These are phyloP conservation scores for Penicillium polonicum DNA, from an alignment of 2,329 filamentous ascomycete species.

Conservation along the genomic window DNA sequence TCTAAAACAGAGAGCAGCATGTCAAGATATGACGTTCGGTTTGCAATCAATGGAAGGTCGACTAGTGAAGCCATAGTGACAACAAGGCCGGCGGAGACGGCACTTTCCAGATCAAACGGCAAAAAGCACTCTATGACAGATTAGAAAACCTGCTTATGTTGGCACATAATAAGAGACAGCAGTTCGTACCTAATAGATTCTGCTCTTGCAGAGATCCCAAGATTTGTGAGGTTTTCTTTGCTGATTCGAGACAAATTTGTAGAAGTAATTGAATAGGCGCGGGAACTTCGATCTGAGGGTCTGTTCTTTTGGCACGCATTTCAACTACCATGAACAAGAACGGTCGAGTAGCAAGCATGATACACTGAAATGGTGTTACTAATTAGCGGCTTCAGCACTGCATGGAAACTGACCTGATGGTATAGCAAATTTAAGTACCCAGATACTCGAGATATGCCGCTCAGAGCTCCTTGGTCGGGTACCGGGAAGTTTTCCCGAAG, in stretches of 20 bases:
- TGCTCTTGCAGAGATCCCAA: background rate
- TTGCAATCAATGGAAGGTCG: background rate
- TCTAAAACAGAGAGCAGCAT: background rate
- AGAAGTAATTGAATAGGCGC: background rate
- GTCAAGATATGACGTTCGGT: background rate
- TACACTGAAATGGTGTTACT: background rate
- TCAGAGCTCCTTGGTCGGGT: background rate
- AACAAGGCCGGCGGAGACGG: background rate
- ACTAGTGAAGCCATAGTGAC: background rate
- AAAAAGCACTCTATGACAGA: background rate
- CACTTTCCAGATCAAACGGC: background rate
- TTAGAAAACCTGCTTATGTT: no score
- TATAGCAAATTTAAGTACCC: background rate
- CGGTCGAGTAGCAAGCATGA: background rate
- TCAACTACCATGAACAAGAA: background rate
- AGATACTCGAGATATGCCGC: background rate
- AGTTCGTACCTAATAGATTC: background rate
- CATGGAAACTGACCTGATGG: background rate
- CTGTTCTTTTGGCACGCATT: background rate
- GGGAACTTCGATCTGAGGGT: background rate
- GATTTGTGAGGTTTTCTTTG: background rate
- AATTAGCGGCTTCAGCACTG: no score
- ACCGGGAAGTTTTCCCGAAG: background rate
- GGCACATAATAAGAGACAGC: no score
- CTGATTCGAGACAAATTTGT: background rate